Percentiles rank a stretch among this genome's conserved stretches.
phyloP scores from a whole-genome alignment of 1,284 basidiomycete genomes.

The Boletellus deceptivus region DNA sequence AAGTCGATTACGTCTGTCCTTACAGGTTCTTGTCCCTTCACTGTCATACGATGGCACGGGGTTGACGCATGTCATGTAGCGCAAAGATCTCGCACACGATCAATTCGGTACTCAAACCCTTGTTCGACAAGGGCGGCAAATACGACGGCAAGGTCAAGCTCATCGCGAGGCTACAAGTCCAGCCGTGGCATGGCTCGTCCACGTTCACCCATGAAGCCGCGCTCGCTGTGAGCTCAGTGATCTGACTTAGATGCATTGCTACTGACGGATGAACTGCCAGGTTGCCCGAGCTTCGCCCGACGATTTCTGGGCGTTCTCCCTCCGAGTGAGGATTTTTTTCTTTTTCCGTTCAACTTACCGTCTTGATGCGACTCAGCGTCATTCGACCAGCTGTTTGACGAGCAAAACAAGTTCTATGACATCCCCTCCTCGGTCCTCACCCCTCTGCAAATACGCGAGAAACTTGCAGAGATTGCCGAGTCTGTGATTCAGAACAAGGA shows the following conservation, averaged over 20 bases:
- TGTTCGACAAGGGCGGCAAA: constrained; percentile 58
- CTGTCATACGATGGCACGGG: not conserved
- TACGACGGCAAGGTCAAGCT: constrained; percentile 79
- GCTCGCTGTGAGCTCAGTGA: constrained; percentile 57
- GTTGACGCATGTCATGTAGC: constrained; percentile 33
- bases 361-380: not conserved
- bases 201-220: constrained; percentile 81
- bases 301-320: constrained; percentile 77
- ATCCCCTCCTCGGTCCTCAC: constrained; percentile 70
- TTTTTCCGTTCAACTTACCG: not conserved
- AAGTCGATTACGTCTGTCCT: constrained; percentile 88
- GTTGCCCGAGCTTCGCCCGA: constrained; percentile 65
- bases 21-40: constrained; percentile 51
- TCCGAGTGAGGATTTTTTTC: constrained; percentile 47
- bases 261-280: constrained; percentile 33
- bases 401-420: constrained; percentile 79
- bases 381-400: constrained; percentile 63
- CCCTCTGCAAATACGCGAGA: constrained; percentile 71
- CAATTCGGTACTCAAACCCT: constrained; percentile 58
- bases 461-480: constrained; percentile 61
- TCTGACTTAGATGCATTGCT: not conserved
- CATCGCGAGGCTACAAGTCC: constrained; percentile 80
- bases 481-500: constrained; percentile 45
- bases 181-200: constrained; percentile 78
- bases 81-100: constrained; percentile 63